Conservation (phyloP, 257 asterid genomes). For the Nyctanthes arbortristis region DNA sequence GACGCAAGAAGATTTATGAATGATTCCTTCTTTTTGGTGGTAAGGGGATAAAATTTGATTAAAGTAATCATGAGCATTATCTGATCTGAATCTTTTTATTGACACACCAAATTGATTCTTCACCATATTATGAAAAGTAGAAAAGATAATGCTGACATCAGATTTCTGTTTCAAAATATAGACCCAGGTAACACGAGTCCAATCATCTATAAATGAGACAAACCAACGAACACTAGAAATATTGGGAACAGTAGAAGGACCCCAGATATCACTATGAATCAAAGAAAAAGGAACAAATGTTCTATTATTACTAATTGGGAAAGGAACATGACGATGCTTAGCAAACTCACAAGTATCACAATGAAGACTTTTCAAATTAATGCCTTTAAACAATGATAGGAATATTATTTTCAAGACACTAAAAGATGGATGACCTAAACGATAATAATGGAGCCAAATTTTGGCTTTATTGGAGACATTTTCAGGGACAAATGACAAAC, state of each 20-base stretch:
- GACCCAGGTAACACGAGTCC: not conserved
- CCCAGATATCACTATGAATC: constrained; percentile 5
- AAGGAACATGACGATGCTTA: not conserved
- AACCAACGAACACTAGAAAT: not conserved
- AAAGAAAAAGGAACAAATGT: constrained; percentile 1
- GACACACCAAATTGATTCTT: not conserved
- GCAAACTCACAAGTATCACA: not conserved
- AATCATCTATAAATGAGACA: not conserved
- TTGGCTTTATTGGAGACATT: not conserved
- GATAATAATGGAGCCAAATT: not conserved
- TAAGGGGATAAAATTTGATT: not conserved
- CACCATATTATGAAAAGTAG: not conserved
- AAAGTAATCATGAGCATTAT: constrained; percentile 8
- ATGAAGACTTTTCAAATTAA: not conserved
- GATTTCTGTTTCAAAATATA: not conserved
- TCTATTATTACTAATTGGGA: not conserved
- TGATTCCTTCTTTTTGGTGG: not conserved
- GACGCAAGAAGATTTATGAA: constrained; percentile 5
- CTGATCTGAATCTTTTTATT: not conserved
- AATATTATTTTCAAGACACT: too few relatives aligned
- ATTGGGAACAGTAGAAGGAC: not conserved
- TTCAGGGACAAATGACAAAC: not conserved
- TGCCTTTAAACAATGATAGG: too few relatives aligned
- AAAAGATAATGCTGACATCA: not conserved
- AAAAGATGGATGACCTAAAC: not conserved